phyloP scores from a whole-genome alignment of 129 eudicot species.

The Flaveria robusta region DNA sequence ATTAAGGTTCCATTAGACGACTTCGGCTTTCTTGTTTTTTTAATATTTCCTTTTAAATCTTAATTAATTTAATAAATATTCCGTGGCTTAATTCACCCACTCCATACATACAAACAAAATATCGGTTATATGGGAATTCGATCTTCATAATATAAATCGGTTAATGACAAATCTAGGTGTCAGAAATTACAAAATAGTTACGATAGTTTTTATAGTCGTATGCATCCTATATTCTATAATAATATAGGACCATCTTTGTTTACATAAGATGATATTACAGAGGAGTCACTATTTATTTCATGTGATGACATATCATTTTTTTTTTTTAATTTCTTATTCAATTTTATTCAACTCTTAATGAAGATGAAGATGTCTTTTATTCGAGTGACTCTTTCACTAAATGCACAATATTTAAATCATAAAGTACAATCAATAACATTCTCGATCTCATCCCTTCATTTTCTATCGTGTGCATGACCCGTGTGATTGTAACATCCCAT shows the following conservation, averaged over 20 bases:
- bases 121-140: slow-evolving; percentile 26
- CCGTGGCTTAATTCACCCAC: slow-evolving; percentile 25
- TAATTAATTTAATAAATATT: neutral
- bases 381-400: no score
- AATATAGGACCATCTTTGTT: neutral
- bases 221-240: neutral
- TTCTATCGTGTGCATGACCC: no score
- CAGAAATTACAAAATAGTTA: neutral
- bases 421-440: no score
- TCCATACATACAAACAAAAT: slow-evolving; percentile 27
- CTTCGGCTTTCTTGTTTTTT: slow-evolving; percentile 11
- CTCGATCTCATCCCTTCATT: no score
- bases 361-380: no score
- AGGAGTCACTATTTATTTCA: no score
- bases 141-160: neutral
- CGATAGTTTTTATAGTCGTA: neutral
- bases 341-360: no score
- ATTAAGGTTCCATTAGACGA: slow-evolving; percentile 9
- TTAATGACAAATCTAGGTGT: neutral
- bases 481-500: no score
- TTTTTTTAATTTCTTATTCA: no score
- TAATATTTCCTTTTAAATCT: neutral
- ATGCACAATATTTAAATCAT: no score
- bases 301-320: no score
- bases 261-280: neutral